phyloP scores from a whole-genome alignment of 2,329 filamentous ascomycete species.

The Diaporthe nobilis region DNA sequence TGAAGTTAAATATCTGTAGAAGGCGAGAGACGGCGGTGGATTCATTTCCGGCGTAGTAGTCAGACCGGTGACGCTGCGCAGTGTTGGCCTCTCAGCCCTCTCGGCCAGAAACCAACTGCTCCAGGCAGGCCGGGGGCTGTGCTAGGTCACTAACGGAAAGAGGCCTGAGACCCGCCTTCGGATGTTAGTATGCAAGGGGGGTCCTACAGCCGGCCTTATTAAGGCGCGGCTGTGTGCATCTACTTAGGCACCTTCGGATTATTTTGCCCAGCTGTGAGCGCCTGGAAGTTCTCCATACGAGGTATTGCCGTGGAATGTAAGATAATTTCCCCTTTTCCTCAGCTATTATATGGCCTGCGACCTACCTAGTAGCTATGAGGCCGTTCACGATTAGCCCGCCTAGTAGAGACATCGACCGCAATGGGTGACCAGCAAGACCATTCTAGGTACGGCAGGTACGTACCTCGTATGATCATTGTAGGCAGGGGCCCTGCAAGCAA shows the following conservation, averaged over 20 bases:
- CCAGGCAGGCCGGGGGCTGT: neutral
- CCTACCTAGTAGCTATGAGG: neutral
- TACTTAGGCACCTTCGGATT: neutral
- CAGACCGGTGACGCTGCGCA: slow-evolving; percentile 39
- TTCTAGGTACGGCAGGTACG: neutral
- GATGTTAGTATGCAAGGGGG: neutral
- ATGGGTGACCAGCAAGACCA: neutral
- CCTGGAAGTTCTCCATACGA: neutral
- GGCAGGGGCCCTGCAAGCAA: neutral
- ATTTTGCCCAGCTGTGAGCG: neutral
- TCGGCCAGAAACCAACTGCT: neutral
- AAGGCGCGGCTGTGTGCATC: slow-evolving; percentile 6
- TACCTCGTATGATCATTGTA: neutral
- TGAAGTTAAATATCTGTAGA: slow-evolving; percentile 34
- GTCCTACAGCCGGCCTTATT: neutral
- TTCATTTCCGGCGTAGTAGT: slow-evolving; percentile 45
- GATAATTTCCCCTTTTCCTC: neutral
- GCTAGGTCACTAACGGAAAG: neutral
- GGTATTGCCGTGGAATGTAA: neutral
- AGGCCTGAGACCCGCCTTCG: neutral
- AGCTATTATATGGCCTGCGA: neutral
- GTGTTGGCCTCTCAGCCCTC: slow-evolving; percentile 23
- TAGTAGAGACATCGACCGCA: neutral
- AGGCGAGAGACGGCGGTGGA: slow-evolving; percentile 42
- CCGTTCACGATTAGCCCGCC: neutral